These are phyloP conservation scores for Rhizophagus clarus DNA, from an alignment of 192 early-diverging fungal genomes.

Conservation along the genomic window DNA sequence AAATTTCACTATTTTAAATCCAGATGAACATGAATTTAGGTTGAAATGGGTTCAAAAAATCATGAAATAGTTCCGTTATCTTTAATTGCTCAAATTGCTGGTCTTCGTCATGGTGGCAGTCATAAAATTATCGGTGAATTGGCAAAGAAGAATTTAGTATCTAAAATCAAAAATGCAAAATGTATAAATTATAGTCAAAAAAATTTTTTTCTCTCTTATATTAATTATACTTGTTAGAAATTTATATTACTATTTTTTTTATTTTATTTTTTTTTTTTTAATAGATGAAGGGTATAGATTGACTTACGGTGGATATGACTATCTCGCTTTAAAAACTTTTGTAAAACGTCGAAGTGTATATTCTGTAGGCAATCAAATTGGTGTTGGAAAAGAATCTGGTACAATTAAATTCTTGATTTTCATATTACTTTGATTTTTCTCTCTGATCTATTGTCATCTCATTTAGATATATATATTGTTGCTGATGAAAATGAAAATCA, in stretches of 20 bases:
- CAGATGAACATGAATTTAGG: slow-evolving; percentile 35
- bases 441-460: not conserved
- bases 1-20: not conserved
- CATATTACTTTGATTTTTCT: not conserved
- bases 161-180: slow-evolving; percentile 78
- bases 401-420: not conserved
- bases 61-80: slow-evolving; percentile 95
- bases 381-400: slow-evolving; percentile 98
- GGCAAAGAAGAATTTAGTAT: slow-evolving; percentile 88
- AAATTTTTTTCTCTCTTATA: slow-evolving; percentile 2
- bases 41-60: slow-evolving; percentile 97
- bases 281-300: slow-evolving; percentile 93
- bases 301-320: slow-evolving; percentile 99
- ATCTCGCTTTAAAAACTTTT: slow-evolving; percentile 93
- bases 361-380: slow-evolving; percentile 99
- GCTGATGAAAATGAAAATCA: slow-evolving; percentile 90
- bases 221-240: slow-evolving; percentile 10
- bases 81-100: slow-evolving; percentile 95
- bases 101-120: slow-evolving; percentile 81
- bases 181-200: slow-evolving; percentile 50
- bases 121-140: slow-evolving; percentile 85
- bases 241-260: not conserved
- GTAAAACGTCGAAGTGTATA: slow-evolving; percentile 82
- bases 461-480: slow-evolving; percentile 93
- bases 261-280: not conserved